Evolutionary conservation across 257 asterid genomes (phyloP), one percentile per base, ranked within the genome.

Genomic region (Thymus quinquecostatus): DNA sequence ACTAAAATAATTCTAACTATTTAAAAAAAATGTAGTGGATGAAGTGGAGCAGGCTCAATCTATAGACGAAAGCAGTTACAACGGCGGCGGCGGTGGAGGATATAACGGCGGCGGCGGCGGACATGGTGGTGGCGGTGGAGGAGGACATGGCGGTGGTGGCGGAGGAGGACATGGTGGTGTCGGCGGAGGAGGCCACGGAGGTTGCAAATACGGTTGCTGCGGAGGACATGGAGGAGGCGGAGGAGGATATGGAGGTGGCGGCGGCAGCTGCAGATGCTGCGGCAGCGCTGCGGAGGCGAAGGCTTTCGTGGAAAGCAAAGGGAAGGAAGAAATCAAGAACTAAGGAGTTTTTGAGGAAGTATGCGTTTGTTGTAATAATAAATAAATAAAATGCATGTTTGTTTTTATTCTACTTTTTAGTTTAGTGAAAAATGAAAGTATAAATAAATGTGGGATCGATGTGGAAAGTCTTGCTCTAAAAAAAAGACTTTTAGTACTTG

Each of bases 221-320:
- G 62, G 72, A 1, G 72, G 62, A n/a, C 7, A 57, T 29, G 62
- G 62, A 0, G 66, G 13, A 3, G 30, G 30, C 21, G 49, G 73
- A 38, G 49, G 73, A 38, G 41, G 41, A 38, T 38, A 38, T 38
- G 41, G 41, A 38, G 41, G 62, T 0, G 64, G 11, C 6, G 28
- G 28, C n/a, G 45, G 73, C n/a, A 32, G 73, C 1, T 8, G 59
- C 33, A 53, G 7, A 3, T 53, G 33, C 59, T 53, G 59, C 33
- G 59, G 59, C 12, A 54, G 32, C 34, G 70, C 10, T 4, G 70
- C 47, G 70, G 70, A 2, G 13, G 82, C 72, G 32, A 54, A 66
- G 62, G 72, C 64, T n/a, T 61, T 21, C 12, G 2, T 1, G 64
- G 75, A 62, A 47, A 68, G n/a, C 58, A 40, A 61, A 73, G 73